Percentiles rank a stretch among this genome's conserved stretches.
These are phyloP conservation scores for Pyrenochaeta sp. DNA, from an alignment of 2,329 filamentous ascomycete genomes.

Conservation along the genomic window DNA sequence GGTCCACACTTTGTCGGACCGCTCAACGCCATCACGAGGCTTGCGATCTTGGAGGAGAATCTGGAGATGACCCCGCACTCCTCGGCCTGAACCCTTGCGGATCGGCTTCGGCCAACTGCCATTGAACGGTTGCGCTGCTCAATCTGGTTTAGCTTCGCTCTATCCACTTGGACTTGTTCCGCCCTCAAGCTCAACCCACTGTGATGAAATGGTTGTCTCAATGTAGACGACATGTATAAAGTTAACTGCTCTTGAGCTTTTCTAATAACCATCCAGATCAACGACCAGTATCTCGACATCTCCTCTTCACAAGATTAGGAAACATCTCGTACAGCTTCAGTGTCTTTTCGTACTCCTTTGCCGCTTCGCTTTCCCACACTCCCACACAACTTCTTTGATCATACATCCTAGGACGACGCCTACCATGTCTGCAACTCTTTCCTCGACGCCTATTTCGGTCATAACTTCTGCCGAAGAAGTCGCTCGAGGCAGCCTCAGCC, in stretches of 20 bases:
- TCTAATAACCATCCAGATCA: neutral
- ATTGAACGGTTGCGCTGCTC: conserved; percentile 15
- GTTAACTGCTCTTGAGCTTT: neutral
- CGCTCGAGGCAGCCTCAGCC: conserved; percentile 47
- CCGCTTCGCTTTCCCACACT: neutral
- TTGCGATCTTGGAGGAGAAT: neutral
- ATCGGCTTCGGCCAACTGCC: no score
- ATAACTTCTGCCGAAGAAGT: conserved; percentile 54
- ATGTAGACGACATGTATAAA: conserved; percentile 9
- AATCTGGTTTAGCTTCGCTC: conserved; percentile 17
- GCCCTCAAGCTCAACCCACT: conserved; percentile 4
- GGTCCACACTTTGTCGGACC: no score
- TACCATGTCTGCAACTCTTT: conserved; percentile 24
- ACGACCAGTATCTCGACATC: no score
- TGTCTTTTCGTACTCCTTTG: neutral
- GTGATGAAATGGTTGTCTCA: conserved; percentile 2
- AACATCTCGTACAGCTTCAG: no score
- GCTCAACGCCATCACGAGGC: neutral
- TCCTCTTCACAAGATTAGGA: no score
- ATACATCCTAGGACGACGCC: neutral
- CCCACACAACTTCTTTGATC: conserved; percentile 2
- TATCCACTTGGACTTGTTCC: conserved; percentile 14
- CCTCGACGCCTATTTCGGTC: conserved; percentile 44
- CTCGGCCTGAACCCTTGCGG: no score
- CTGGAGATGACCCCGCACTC: neutral